Conservation (phyloP, 371 early-diverging fungal genomes). For the Zancudomyces culisetae region DNA sequence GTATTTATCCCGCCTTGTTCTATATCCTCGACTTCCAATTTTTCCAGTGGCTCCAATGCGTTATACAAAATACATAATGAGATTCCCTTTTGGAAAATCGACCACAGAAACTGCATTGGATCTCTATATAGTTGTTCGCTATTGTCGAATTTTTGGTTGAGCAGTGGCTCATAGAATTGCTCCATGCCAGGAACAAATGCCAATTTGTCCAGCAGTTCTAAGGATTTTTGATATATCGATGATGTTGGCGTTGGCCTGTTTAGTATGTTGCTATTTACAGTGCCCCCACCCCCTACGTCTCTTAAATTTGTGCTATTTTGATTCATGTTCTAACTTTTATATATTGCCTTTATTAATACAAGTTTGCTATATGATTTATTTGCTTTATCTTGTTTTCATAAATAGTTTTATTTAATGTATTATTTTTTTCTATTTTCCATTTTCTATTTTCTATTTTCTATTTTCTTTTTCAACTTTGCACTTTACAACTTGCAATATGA, state of each 20-base stretch:
- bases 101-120: conserved; percentile 72
- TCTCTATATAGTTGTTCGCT: conserved; percentile 25
- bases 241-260: conserved; percentile 21
- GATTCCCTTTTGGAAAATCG: conserved; percentile 73
- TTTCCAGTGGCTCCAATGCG: conserved; percentile 39
- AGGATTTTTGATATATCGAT: conserved; percentile 23
- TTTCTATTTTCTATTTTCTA: too few species aligned
- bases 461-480: too few species aligned
- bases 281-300: too few species aligned
- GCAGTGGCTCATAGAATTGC: conserved; percentile 11
- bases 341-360: too few species aligned
- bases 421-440: too few species aligned
- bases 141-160: conserved; percentile 9
- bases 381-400: too few species aligned
- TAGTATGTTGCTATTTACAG: conserved; percentile 12
- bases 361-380: too few species aligned
- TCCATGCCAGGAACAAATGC: conserved; percentile 23
- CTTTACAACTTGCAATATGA: too few species aligned
- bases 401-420: too few species aligned
- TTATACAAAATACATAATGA: conserved; percentile 72
- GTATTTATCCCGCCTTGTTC: conserved; percentile 29
- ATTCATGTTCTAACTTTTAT: too few species aligned
- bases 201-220: conserved; percentile 22
- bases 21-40: conserved; percentile 23
- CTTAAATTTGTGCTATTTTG: too few species aligned